Base-by-base conservation (phyloP, 441 rosid species). In the Mallotus japonicus region DNA sequence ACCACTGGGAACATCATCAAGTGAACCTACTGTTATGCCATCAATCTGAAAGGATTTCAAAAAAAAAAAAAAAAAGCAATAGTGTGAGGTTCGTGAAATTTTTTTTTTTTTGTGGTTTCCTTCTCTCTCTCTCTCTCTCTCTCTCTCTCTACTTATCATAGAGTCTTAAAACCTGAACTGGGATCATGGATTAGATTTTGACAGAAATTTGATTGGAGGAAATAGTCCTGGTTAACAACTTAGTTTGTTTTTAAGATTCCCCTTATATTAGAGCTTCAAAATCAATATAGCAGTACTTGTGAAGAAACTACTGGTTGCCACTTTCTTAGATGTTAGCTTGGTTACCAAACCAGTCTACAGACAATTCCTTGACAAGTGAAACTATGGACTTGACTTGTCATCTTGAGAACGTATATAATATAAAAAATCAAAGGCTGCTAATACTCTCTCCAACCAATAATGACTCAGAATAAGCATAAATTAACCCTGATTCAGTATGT, bases 1-100 rank as follows among this genome's bases (percentile, higher is more conserved):
- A 58, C 73, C 88, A 73, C 88, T 79, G 22, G 97, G 92, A 70
- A 91, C 69, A 82, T 95, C 97, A 74, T 92, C 97, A 74, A 95
- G 82, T 73, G 91, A 92, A 70, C 92, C 87, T 63, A 92, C 75
- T 65, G 88, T 87, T 78, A 91, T 82, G 47, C 97, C 94, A 73
- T 91, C 97, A 78, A 86, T 79, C 97, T 92, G 87, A 71, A 85
- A 76, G 74, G 62, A 3, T 34, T 34, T 34, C 28, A 24, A 32
- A 32, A 78, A 71, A 57, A 54, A n/a, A 54, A 54, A 44, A 44
- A 8, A 44, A 44, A 73, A 70, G 50, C 73, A 80, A 51, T 73
- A 19, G 75, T 12, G 63, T 65, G 62, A 71, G 80, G 60, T 60
- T 65, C 72, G 65, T 56, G 44, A 56, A 49, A 65, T 12, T 19